phyloP scores from a whole-genome alignment of 148 eudicot species.

The Drosera capensis region DNA sequence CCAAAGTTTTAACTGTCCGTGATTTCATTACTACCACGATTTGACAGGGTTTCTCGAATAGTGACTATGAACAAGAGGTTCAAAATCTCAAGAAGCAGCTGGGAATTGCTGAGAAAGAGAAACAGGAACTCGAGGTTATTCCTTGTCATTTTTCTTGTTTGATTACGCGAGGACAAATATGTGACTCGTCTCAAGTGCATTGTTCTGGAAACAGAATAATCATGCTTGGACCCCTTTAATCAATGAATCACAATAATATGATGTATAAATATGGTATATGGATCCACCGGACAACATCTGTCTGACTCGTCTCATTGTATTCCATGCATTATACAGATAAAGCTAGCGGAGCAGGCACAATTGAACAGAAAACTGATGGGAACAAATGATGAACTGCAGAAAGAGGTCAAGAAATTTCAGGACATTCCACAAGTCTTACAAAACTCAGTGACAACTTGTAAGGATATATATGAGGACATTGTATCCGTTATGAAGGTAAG shows the following conservation, averaged over 20 bases:
- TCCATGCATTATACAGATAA: constrained; percentile 30
- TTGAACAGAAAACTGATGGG: constrained; percentile 34
- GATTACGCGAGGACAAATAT: too few relatives aligned
- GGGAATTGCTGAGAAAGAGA: constrained; percentile 45
- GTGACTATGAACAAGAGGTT: constrained; percentile 36
- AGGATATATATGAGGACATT: constrained; percentile 44
- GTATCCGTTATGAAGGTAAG: constrained; percentile 49
- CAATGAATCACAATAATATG: too few relatives aligned
- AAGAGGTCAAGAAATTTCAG: constrained; percentile 34
- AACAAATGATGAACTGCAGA: constrained; percentile 45
- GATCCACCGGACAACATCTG: too few relatives aligned
- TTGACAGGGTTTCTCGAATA: constrained; percentile 41
- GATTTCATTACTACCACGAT: too few relatives aligned
- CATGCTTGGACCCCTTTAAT: too few relatives aligned
- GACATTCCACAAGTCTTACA: constrained; percentile 45
- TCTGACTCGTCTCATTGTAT: neutral
- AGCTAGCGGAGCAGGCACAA: constrained; percentile 30
- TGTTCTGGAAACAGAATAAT: too few relatives aligned
- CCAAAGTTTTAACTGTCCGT: too few relatives aligned
- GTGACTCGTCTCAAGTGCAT: too few relatives aligned
- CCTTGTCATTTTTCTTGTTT: constrained; percentile 8
- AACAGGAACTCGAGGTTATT: constrained; percentile 63
- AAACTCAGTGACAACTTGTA: constrained; percentile 50
- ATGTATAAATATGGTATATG: too few relatives aligned
- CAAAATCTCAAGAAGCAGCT: constrained; percentile 45